These are phyloP conservation scores for Pyricularia sp. DNA, from an alignment of 2,329 filamentous ascomycete species.

Conservation along the genomic window DNA sequence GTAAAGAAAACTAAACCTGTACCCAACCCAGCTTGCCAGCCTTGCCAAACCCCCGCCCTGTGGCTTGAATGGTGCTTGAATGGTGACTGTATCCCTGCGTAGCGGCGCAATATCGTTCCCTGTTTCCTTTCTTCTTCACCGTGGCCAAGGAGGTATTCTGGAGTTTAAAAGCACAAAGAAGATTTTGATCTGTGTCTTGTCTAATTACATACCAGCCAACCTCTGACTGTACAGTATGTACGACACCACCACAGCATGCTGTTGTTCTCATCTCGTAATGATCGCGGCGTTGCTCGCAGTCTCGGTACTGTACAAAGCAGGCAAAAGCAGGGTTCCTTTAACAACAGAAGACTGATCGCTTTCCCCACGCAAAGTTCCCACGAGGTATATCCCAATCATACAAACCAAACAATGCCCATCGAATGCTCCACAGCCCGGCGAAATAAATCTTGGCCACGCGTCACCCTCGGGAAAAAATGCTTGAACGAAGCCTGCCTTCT, in stretches of 20 bases:
- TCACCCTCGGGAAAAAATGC: neutral
- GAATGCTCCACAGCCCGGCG: neutral
- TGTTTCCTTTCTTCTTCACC: neutral
- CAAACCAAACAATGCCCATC: neutral
- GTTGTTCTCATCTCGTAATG: neutral
- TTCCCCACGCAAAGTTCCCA: neutral
- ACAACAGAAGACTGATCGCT: neutral
- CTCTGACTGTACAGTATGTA: neutral
- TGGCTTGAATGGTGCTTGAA: neutral
- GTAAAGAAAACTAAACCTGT: neutral
- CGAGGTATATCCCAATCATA: neutral
- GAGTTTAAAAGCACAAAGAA: neutral
- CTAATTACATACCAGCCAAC: neutral
- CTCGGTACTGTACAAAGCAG: neutral
- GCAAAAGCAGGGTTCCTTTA: neutral
- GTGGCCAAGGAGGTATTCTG: no score
- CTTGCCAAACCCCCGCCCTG: no score
- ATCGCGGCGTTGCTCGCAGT: neutral
- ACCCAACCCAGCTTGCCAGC: no score
- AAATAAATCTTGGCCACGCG: neutral
- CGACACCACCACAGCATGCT: neutral
- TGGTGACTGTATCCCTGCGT: neutral
- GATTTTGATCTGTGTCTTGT: neutral
- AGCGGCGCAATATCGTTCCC: neutral
- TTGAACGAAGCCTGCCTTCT: no score